Evolutionary conservation across 2,329 filamentous ascomycete species (phyloP).

Genomic region (Orbilia blumenaviensis): DNA sequence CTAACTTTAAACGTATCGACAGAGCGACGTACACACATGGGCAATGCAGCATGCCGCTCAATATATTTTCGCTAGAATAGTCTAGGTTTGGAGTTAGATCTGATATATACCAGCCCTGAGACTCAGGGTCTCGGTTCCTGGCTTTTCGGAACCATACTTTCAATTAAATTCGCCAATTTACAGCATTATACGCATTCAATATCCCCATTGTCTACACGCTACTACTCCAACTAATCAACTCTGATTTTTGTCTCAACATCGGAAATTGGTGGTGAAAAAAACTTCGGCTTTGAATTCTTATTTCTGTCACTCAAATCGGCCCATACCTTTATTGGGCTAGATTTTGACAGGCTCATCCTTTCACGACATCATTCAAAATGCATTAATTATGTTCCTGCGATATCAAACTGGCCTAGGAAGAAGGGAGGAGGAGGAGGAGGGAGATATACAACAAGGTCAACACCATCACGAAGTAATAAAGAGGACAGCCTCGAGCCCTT

Average conservation of each 20-base stretch:
- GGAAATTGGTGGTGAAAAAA: background rate
- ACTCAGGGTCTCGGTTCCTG: constrained; percentile 16
- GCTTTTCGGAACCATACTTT: constrained; percentile 16
- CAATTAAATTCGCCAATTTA: background rate
- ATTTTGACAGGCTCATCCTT: constrained; percentile 3
- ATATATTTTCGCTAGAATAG: constrained; percentile 7
- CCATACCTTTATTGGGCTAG: background rate
- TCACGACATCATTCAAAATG: constrained; percentile 15
- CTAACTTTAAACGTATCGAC: constrained; percentile 16
- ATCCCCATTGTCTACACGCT: background rate
- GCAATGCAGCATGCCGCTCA: constrained; percentile 14
- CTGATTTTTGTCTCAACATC: constrained; percentile 11
- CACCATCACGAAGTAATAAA: constrained; percentile 15
- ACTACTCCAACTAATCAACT: background rate
- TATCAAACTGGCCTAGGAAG: constrained; percentile 45
- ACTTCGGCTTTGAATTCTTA: constrained; percentile 13
- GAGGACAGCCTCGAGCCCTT: background rate
- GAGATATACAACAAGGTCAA: constrained; percentile 46
- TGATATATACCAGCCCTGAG: constrained; percentile 29
- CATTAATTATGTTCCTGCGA: constrained; percentile 37
- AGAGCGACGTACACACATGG: background rate
- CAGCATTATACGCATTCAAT: background rate
- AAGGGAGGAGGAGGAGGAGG: background rate
- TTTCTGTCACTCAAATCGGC: background rate
- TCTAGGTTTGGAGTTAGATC: constrained; percentile 23